Conservation (phyloP, 2,329 filamentous ascomycete species). For the Tolypocladium cylindrosporum region DNA sequence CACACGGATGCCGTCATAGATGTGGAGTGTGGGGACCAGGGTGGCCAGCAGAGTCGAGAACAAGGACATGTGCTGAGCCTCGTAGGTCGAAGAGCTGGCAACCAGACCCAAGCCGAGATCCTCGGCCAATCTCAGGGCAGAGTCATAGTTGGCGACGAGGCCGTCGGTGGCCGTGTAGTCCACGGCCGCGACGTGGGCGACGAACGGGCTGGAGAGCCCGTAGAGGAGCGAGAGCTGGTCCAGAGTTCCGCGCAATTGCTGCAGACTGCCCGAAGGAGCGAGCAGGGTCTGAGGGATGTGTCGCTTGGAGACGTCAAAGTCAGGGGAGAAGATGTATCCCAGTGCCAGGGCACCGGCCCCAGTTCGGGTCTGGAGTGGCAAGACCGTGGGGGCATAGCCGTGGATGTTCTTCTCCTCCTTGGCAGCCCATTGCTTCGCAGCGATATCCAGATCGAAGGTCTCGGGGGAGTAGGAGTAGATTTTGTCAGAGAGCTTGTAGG, state of each 20-base stretch:
- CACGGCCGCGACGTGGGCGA: conserved; percentile 82
- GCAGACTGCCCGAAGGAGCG: conserved; percentile 73
- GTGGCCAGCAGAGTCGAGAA: conserved; percentile 73
- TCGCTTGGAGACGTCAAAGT: conserved; percentile 86
- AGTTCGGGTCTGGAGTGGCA: conserved; percentile 74
- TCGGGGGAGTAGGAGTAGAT: conserved; percentile 95
- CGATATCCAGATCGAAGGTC: conserved; percentile 81
- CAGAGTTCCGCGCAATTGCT: conserved; percentile 69
- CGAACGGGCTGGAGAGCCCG: conserved; percentile 83
- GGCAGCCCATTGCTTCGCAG: conserved; percentile 67
- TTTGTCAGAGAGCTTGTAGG: conserved; percentile 91
- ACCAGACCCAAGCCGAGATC: conserved; percentile 84
- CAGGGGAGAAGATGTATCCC: conserved; percentile 95
- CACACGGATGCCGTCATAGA: conserved; percentile 79
- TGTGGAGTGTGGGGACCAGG: conserved; percentile 72
- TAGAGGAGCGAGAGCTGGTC: conserved; percentile 91
- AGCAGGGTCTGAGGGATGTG: conserved; percentile 86
- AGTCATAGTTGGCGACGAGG: conserved; percentile 79
- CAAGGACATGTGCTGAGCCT: conserved; percentile 92
- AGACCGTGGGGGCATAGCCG: conserved; percentile 67
- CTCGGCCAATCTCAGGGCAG: conserved; percentile 70
- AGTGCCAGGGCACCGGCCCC: conserved; percentile 87
- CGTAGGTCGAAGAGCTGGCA: conserved; percentile 75
- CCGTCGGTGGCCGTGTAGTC: conserved; percentile 66
- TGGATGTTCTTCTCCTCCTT: conserved; percentile 67